These are phyloP conservation scores for Eimeria praecox DNA, from an alignment of 169 alveolate genomes.

Conservation along the genomic window DNA sequence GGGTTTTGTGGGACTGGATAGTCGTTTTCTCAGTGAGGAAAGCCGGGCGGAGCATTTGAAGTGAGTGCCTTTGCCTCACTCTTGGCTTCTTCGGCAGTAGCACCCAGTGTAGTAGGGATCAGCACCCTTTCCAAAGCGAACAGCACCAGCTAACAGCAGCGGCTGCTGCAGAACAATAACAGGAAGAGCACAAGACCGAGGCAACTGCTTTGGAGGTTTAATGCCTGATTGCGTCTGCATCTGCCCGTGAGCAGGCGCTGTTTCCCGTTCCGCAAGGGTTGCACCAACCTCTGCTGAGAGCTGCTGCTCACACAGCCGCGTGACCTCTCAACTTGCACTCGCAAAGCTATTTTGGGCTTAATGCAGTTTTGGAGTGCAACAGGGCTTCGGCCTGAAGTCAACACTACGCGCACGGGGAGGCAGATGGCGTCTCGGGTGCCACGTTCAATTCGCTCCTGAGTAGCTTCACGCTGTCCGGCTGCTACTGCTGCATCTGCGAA, in stretches of 20 bases:
- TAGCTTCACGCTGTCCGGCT: conserved; percentile 1
- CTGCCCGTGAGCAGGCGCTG: neutral
- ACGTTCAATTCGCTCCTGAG: neutral
- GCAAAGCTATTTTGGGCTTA: neutral
- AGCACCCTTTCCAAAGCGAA: neutral
- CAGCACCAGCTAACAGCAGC: conserved; percentile 19
- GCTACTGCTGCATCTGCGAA: conserved; percentile 63
- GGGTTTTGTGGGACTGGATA: neutral
- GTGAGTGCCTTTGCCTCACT: neutral
- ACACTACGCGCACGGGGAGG: neutral
- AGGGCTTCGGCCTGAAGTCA: neutral
- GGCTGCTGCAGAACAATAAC: neutral
- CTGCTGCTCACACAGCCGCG: neutral
- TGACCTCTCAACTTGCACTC: neutral
- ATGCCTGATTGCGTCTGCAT: neutral
- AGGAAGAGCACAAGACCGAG: neutral
- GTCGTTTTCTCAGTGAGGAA: neutral
- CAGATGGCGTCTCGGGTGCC: neutral
- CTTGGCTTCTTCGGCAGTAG: conserved; percentile 25
- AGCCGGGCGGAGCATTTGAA: conserved; percentile 32
- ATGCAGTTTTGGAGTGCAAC: neutral
- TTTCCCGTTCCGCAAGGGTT: neutral
- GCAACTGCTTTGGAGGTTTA: neutral
- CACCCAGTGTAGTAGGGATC: neutral
- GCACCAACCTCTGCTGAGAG: neutral